Conservation (phyloP, 768 basidiomycete species). For the Tricholomella constricta region DNA sequence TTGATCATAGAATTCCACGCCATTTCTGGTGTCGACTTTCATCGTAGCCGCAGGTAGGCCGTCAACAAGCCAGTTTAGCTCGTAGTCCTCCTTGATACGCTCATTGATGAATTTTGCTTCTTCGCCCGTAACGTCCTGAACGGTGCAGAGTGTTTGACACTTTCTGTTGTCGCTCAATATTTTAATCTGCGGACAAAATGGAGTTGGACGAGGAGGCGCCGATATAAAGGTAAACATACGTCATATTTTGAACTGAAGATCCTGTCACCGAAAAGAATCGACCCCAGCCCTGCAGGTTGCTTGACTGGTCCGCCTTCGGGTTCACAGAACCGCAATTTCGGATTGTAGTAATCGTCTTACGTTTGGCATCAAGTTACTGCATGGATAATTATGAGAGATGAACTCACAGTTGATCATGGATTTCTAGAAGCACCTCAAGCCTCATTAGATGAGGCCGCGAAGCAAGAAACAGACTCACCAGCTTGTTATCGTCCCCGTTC, state of each 20-base stretch:
- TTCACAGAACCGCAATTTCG: constrained; percentile 81
- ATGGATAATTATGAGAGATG: not conserved
- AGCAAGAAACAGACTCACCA: constrained; percentile 50
- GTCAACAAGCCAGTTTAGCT: constrained; percentile 93
- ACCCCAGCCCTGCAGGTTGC: constrained; percentile 86
- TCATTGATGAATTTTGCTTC: constrained; percentile 91
- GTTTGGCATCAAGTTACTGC: constrained; percentile 15
- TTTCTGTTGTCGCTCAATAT: constrained; percentile 79
- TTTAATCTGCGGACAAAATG: constrained; percentile 53
- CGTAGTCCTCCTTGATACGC: constrained; percentile 89
- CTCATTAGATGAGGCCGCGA: not conserved
- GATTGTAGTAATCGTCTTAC: constrained; percentile 91
- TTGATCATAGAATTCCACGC: constrained; percentile 90
- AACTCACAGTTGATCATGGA: constrained; percentile 84
- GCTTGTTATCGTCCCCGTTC: constrained; percentile 66
- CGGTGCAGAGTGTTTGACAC: constrained; percentile 74
- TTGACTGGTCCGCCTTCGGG: constrained; percentile 73
- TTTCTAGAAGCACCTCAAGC: constrained; percentile 53
- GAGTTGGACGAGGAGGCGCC: not conserved
- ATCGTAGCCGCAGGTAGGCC: constrained; percentile 93
- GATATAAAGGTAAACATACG: constrained; percentile 42
- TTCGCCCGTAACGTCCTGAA: constrained; percentile 55
- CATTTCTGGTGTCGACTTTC: constrained; percentile 76
- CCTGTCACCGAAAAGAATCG: constrained; percentile 95
- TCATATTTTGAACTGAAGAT: constrained; percentile 91